Conservation (phyloP, 441 rosid species). For the Erysimum cheiri region DNA sequence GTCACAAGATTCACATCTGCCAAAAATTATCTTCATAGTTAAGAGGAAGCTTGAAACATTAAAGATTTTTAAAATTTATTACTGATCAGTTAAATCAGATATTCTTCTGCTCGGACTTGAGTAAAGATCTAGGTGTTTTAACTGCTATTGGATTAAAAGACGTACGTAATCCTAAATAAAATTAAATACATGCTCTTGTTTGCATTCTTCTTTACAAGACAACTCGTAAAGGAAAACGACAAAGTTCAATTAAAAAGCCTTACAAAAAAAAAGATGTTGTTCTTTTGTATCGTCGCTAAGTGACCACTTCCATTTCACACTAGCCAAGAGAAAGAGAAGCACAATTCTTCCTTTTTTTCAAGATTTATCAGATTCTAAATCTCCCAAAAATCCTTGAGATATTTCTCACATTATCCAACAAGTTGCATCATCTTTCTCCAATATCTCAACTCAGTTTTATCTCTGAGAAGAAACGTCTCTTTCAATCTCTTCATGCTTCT, state of each 20-base stretch:
- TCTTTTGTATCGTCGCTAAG: constrained; percentile 6
- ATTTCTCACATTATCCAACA: constrained; percentile 16
- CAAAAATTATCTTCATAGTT: too few relatives aligned
- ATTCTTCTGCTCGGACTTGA: not conserved
- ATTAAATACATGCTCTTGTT: constrained; percentile 8
- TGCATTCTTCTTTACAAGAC: constrained; percentile 18
- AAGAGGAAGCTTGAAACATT: not conserved
- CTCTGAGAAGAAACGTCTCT: constrained; percentile 12
- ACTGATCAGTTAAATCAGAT: not conserved
- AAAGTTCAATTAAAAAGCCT: constrained; percentile 38
- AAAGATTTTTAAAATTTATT: not conserved
- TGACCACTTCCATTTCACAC: constrained; percentile 39
- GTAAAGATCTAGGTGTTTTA: not conserved
- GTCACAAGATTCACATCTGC: too few relatives aligned
- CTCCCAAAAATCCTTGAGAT: not conserved
- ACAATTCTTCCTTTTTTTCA: not conserved
- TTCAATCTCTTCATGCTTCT: constrained; percentile 7
- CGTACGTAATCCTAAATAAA: not conserved
- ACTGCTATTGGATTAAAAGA: not conserved
- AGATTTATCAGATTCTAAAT: constrained; percentile 15
- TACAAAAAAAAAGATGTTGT: constrained; percentile 9
- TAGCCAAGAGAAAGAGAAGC: constrained; percentile 17
- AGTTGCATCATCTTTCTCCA: constrained; percentile 3
- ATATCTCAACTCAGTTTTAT: not conserved
- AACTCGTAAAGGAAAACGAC: constrained; percentile 37